A percentile compares a stretch with the other conserved stretches of the same genome.
These are phyloP conservation scores for Penicillium sp. DNA, from an alignment of 2,329 filamentous ascomycete species.

Conservation along the genomic window DNA sequence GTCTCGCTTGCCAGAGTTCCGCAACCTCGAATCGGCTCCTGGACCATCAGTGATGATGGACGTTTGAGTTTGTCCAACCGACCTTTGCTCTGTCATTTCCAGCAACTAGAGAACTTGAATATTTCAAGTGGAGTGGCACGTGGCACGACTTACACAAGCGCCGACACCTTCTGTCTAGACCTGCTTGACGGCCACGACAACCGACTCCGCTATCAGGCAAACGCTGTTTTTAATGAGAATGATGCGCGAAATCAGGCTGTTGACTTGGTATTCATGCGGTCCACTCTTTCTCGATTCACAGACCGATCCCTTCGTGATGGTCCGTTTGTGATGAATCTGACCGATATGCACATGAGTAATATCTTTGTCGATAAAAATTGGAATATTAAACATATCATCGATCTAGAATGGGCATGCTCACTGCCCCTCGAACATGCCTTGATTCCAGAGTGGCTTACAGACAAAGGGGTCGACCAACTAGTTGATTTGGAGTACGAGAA, in stretches of 20 bases:
- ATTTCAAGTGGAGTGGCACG: too few species aligned
- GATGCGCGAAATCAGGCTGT: constrained; percentile 36
- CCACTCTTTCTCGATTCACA: constrained; percentile 31
- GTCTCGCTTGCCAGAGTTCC: background rate
- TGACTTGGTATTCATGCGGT: constrained; percentile 36
- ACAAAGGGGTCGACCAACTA: background rate
- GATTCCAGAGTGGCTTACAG: constrained; percentile 36
- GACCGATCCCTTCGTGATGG: constrained; percentile 37
- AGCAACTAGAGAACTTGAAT: background rate
- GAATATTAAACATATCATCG: constrained; percentile 41
- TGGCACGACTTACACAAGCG: too few species aligned
- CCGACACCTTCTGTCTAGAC: constrained; percentile 19
- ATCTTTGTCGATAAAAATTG: constrained; percentile 42
- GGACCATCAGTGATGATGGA: background rate
- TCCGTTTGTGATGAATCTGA: constrained; percentile 43
- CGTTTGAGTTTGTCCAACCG: background rate
- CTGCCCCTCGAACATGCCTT: constrained; percentile 34
- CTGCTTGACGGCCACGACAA: constrained; percentile 33
- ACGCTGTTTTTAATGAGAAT: constrained; percentile 30
- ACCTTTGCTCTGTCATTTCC: background rate
- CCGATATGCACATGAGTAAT: constrained; percentile 49
- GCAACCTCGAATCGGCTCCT: background rate
- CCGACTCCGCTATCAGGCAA: constrained; percentile 34
- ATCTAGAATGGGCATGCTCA: constrained; percentile 42
- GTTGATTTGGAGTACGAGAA: too few species aligned